A percentile compares a stretch with the other conserved stretches of the same genome.
Conservation (phyloP, 371 early-diverging fungal species). For the Dichotomocladium elegans region DNA sequence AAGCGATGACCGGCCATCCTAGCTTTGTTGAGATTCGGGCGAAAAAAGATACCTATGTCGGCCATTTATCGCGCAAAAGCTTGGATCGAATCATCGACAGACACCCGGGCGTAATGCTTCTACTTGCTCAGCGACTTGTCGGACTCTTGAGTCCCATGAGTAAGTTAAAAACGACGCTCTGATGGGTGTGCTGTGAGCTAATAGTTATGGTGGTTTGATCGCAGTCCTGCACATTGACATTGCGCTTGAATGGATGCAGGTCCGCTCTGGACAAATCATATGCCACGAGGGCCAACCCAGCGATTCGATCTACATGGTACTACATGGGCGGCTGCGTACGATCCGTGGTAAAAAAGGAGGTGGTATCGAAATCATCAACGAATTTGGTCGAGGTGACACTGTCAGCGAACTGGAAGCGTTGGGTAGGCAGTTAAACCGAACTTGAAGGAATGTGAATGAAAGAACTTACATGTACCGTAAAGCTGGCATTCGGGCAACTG, state of each 20-base stretch:
- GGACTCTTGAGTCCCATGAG: constrained; percentile 76
- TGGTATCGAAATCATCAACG: constrained; percentile 80
- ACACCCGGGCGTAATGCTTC: constrained; percentile 78
- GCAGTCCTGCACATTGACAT: constrained; percentile 91
- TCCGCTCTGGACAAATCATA: constrained; percentile 88
- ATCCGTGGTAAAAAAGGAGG: constrained; percentile 67
- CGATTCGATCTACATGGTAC: constrained; percentile 88
- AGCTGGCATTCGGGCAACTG: constrained; percentile 70
- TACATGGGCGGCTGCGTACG: constrained; percentile 90
- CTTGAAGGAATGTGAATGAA: not conserved
- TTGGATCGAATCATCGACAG: constrained; percentile 83
- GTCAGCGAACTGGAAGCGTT: constrained; percentile 96
- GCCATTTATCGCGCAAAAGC: constrained; percentile 76
- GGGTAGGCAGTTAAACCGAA: constrained; percentile 24
- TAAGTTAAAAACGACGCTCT: constrained; percentile 26
- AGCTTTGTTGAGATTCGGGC: constrained; percentile 85
- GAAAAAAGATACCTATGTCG: constrained; percentile 78
- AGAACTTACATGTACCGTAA: constrained; percentile 7
- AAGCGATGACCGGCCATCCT: constrained; percentile 87
- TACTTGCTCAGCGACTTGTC: constrained; percentile 86
- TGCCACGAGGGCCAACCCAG: constrained; percentile 83
- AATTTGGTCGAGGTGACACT: constrained; percentile 92
- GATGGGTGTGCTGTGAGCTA: too few species aligned
- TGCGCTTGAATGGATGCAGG: constrained; percentile 95
- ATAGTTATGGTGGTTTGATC: constrained; percentile 7